phyloP scores from a whole-genome alignment of 78 protist genomes.

The Neovahlkampfia damariscottae region DNA sequence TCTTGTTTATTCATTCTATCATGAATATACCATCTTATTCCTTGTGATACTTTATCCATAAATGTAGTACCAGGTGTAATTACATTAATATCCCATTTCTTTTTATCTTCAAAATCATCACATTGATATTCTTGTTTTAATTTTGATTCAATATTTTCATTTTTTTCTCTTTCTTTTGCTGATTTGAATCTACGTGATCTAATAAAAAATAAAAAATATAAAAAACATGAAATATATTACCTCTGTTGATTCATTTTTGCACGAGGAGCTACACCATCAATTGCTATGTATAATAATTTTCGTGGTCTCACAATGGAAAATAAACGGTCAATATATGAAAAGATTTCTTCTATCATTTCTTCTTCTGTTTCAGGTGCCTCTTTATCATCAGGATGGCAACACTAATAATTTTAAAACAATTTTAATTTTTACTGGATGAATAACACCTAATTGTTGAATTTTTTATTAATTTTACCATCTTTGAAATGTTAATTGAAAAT shows the following conservation, averaged over 20 bases:
- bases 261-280: constrained; percentile 94
- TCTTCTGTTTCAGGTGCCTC: constrained; percentile 27
- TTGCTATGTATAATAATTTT: constrained; percentile 89
- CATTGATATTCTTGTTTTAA: constrained; percentile 12
- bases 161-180: constrained; percentile 55
- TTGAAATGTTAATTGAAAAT: too few relatives aligned
- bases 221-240: too few relatives aligned
- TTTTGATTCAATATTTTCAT: constrained; percentile 7
- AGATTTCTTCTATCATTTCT: constrained; percentile 72
- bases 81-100: constrained; percentile 67
- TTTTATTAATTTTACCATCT: too few relatives aligned
- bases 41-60: constrained; percentile 65
- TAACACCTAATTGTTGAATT: too few relatives aligned
- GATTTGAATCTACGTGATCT: constrained; percentile 89
- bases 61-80: constrained; percentile 98
- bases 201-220: too few relatives aligned
- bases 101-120: background rate
- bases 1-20: constrained; percentile 60
- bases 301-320: constrained; percentile 89
- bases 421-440: too few relatives aligned
- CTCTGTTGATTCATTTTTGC: constrained; percentile 91
- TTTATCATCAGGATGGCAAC: constrained; percentile 56
- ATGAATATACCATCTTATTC: constrained; percentile 61
- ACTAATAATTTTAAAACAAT: too few relatives aligned
- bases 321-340: constrained; percentile 80